Base-by-base conservation (phyloP, 805 yeast genomes). In the Kodamaea leandrae region DNA sequence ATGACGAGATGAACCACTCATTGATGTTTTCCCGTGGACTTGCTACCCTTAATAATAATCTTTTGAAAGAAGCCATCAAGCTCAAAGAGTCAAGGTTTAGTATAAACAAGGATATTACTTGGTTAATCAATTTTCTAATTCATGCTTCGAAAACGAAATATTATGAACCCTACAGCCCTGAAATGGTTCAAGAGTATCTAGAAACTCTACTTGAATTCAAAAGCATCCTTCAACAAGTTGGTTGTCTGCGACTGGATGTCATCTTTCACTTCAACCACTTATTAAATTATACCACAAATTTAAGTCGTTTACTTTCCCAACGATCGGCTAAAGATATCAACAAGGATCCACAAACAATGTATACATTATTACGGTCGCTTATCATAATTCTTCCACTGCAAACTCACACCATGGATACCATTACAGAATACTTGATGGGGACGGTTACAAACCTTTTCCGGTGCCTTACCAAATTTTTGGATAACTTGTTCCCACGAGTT, bases 1-100 rank as follows among this genome's bases (percentile, higher is more conserved):
- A 45, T 36, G 34, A 42, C 16, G 49, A 51, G 37, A 41, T 54
- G 29, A 21, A 42, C 7, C 46, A 52, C 15, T 48, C 53, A 3
- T 29, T 46, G 7, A 46, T 57, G 13, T 59, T 57, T 35, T 45
- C 54, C 15, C 48, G 50, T 13, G 64, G 64, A 2, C 41, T 56
- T 15, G 45, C 49, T 3, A 37, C 51, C 5, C 45, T 57, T 3
- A 53, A 52, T 41, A 45, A 50, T 21, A 51, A 51, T 19, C 29
- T 52, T 21, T 16, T 48, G 15, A 29, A 36, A 15, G 26, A 35
- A 4, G 25, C 38, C 6, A 28, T 37, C 10, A 24, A 29, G n/a
- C 24, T 20, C 19, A 29, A 23, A 18, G 23, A 32, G 15, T 25
- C 25, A 10, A 37, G 28, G 21, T 23, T 24, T 13, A 28, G 24